Conservation (phyloP, 2,329 filamentous ascomycete genomes). For the Phyllosticta citribraziliensis region DNA sequence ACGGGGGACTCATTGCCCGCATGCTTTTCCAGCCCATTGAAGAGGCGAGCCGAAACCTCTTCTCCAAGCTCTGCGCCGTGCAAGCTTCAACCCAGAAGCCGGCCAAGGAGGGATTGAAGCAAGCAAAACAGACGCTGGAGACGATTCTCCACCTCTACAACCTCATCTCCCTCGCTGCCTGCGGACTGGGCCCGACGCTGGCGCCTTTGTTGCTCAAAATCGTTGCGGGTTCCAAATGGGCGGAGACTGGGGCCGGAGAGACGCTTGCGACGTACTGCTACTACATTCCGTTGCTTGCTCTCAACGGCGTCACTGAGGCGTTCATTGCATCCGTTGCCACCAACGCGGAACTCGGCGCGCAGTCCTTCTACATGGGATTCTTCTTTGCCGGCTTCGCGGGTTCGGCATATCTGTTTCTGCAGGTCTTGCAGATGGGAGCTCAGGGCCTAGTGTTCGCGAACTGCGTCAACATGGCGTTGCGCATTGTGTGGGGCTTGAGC, state of each 20-base stretch:
- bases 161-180: slow-evolving; percentile 59
- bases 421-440: slow-evolving; percentile 60
- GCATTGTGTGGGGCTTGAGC: slow-evolving; percentile 67
- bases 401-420: slow-evolving; percentile 66
- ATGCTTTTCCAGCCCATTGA: slow-evolving; percentile 92
- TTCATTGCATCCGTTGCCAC: slow-evolving; percentile 85
- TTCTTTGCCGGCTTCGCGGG: slow-evolving; percentile 70
- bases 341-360: slow-evolving; percentile 60
- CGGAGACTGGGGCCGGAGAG: slow-evolving; percentile 57
- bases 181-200: slow-evolving; percentile 63
- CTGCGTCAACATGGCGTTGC: slow-evolving; percentile 76
- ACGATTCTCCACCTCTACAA: slow-evolving; percentile 63
- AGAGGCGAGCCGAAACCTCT: slow-evolving; percentile 83
- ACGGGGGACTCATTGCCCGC: slow-evolving; percentile 74
- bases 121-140: slow-evolving; percentile 44
- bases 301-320: slow-evolving; percentile 86
- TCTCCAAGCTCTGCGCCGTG: slow-evolving; percentile 63
- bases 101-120: slow-evolving; percentile 16
- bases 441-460: slow-evolving; percentile 79
- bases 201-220: slow-evolving; percentile 64
- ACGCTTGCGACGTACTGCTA: slow-evolving; percentile 77
- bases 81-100: slow-evolving; percentile 5
- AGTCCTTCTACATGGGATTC: slow-evolving; percentile 73
- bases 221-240: slow-evolving; percentile 71
- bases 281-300: slow-evolving; percentile 83